Evolutionary conservation across 768 basidiomycete genomes (phyloP).

Genomic region (Tephrocybe sp.): DNA sequence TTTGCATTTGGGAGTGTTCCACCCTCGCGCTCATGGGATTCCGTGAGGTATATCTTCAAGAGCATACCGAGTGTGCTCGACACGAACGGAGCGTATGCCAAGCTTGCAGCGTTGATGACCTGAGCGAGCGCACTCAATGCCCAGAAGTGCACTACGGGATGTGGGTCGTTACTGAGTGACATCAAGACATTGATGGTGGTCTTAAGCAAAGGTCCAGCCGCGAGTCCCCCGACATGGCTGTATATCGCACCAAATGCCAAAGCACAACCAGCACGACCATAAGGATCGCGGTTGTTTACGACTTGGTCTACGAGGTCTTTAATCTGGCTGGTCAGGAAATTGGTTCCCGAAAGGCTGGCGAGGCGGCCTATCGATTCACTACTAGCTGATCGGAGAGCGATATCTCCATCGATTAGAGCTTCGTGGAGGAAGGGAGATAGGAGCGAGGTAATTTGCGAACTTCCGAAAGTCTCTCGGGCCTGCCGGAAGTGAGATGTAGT

Average conservation of each 20-base stretch:
- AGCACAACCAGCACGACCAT: constrained; percentile 91
- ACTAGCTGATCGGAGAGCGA: constrained; percentile 70
- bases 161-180: constrained; percentile 94
- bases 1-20: constrained; percentile 83
- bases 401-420: constrained; percentile 78
- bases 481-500: constrained; percentile 54
- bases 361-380: constrained; percentile 91
- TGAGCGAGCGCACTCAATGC: constrained; percentile 81
- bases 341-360: constrained; percentile 78
- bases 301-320: constrained; percentile 92
- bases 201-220: constrained; percentile 91
- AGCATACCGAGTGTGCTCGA: constrained; percentile 87
- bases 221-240: constrained; percentile 89
- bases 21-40: constrained; percentile 92
- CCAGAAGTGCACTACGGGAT: constrained; percentile 95
- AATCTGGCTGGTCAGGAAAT: constrained; percentile 82
- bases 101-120: constrained; percentile 89
- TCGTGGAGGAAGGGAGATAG: constrained; percentile 83
- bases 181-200: constrained; percentile 94
- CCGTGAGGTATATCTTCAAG: constrained; percentile 84
- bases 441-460: constrained; percentile 55
- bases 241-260: constrained; percentile 92
- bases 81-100: constrained; percentile 89
- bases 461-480: constrained; percentile 67
- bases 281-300: constrained; percentile 91